Evolutionary conservation across 108 stramenopile genomes (phyloP), one percentile per base, ranked within the genome.

Genomic region (Seminavis robusta): DNA sequence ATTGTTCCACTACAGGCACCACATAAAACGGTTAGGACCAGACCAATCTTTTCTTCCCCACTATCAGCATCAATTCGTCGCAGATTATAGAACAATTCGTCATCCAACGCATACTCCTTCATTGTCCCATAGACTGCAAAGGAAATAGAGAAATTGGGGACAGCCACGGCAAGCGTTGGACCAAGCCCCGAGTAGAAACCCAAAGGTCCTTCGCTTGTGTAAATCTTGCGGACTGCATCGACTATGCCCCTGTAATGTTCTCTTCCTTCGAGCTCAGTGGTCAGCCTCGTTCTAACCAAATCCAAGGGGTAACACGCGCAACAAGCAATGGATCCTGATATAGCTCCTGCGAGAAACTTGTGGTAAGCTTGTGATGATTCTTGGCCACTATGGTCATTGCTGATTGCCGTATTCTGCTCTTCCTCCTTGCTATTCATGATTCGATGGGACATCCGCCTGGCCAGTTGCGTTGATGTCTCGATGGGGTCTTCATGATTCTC

Each of bases 271-370:
- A 90, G 61, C 56, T 95, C 86, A n/a, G 92, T 95, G 10, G 89
- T 93, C 25, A 97, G 73, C 27, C 96, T 74, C 13, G 96, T 95
- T 26, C 92, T 50, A 7, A 97, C 86, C 24, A 97, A 75, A 67
- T 97, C 96, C 26, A 97, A 62, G 16, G 96, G 96, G 61, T 97
- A 97, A 42, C 96, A 97, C 3, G 84, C 89, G 19, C 86, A 57
- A 41, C 91, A 92, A 7, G 96, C 93, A 3, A 76, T 67, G 5
- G 58, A 77, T 30, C 96, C 96, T 5, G 96, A 92, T 6, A 67
- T 53, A 15, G 86, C 92, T 31, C 96, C 96, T 1, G 90, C 87
- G 17, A 93, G 9, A 46, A 96, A 80, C 43, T 92, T 85, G 58
- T 80, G 74, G 56, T 13, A 67, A 58, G 39, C 57, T 51, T 15